A percentile compares a stretch with the other conserved stretches of the same genome.
Evolutionary conservation across 768 basidiomycete species (phyloP).

Genomic region (Lanmaoa pseudosensibilis): DNA sequence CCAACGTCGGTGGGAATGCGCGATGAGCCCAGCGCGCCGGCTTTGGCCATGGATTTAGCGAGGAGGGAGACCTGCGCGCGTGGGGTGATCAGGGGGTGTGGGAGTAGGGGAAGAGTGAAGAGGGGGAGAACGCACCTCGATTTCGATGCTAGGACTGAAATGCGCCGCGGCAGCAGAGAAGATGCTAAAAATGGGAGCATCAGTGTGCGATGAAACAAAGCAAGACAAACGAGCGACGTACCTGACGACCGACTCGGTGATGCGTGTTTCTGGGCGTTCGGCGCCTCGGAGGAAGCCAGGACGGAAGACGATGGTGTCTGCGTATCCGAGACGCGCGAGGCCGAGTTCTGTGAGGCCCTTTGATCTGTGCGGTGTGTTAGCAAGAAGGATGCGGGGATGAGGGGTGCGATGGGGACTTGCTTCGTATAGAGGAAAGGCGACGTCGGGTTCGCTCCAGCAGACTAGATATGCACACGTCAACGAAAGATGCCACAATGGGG

Average conservation of each 20-base stretch:
- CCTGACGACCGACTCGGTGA: constrained; percentile 44
- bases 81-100: background rate
- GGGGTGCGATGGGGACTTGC: constrained; percentile 25
- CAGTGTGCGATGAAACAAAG: background rate
- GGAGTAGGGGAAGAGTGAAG: too few relatives aligned
- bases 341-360: constrained; percentile 75
- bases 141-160: constrained; percentile 40
- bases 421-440: constrained; percentile 54
- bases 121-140: constrained; percentile 38
- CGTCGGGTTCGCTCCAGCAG: constrained; percentile 45
- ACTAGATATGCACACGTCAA: constrained; percentile 33
- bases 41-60: constrained; percentile 52
- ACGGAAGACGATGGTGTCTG: constrained; percentile 68
- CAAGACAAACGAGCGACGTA: constrained; percentile 27
- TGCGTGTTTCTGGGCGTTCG: constrained; percentile 41
- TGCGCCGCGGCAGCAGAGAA: constrained; percentile 39
- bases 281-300: constrained; percentile 56
- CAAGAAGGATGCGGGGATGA: background rate
- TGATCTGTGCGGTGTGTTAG: constrained; percentile 42
- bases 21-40: constrained; percentile 54
- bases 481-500: background rate
- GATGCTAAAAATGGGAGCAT: constrained; percentile 24
- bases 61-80: constrained; percentile 48
- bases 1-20: constrained; percentile 44
- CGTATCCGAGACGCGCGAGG: constrained; percentile 66